Base-by-base conservation (phyloP, 352 stramenopile genomes). In the Phytophthora megakarya region DNA sequence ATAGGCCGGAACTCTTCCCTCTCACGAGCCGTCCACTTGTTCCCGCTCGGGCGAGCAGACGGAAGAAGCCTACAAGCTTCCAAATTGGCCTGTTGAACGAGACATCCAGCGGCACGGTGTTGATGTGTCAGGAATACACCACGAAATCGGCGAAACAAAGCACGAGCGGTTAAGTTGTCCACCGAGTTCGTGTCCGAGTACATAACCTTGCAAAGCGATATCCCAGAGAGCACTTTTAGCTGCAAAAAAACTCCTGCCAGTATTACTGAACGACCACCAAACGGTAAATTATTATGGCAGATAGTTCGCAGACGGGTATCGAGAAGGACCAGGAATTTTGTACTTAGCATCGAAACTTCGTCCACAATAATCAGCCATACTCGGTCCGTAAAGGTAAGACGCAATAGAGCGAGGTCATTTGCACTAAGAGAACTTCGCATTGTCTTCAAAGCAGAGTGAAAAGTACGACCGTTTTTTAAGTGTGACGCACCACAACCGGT, bases 361-460 rank as follows among this genome's bases (percentile, higher is more conserved):
- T 61, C 52, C 10, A 51, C 19, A 12, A 52, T 15, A 2, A 61
- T 16, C 1, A 61, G 19, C 1, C 9, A 39, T 23, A 61, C 40
- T 12, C 18, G 21, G 0, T 28, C 9, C 0, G 19, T 18, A 51
- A 61, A 52, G 19, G 23, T n/a, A 39, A 49, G 10, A 9, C 51
- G 6, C 22, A 60, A 7, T 13, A 33, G 42, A 10, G 38, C 39
- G 33, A 26, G 39, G 1, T 39, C 16, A 44, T 48, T 25, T 15
- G 39, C 26, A 7, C 39, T 44, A 6, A 60, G 26, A 3, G 13
- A 18, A 15, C 47, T 57, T 9, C 37, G 18, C 15, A 33, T 9
- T 10, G 3, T 44, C 28, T 60, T 62, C 8, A 62, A 45, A 19
- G 54, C 54, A 37, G 54, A 54, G 23, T 62, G 54, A 21, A 62